Conservation (phyloP, 805 yeast genomes). For the Saccharomycopsis lassenensis region DNA sequence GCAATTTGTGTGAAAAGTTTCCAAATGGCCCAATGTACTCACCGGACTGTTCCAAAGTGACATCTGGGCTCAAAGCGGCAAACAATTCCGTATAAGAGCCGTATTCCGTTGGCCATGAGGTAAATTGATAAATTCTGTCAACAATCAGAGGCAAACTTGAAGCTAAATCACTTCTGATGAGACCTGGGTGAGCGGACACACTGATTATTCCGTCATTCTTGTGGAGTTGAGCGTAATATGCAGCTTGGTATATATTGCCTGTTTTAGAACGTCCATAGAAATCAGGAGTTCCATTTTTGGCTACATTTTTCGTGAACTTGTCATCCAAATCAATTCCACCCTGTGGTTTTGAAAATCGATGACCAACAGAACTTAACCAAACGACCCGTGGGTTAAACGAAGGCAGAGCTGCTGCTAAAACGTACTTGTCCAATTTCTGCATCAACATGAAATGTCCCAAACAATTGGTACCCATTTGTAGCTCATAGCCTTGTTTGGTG, state of each 20-base stretch:
- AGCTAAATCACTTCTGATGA: constrained; percentile 24
- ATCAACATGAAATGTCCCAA: constrained; percentile 30
- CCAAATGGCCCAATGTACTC: constrained; percentile 29
- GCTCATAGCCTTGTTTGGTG: constrained; percentile 27
- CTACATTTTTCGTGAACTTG: too few relatives aligned
- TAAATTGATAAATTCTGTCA: constrained; percentile 18
- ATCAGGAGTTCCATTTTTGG: too few relatives aligned
- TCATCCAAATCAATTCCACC: constrained; percentile 27
- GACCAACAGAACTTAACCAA: constrained; percentile 30
- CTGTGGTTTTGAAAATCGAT: constrained; percentile 22
- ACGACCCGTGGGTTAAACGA: constrained; percentile 25
- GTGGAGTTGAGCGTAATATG: constrained; percentile 26
- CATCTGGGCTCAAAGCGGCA: constrained; percentile 27
- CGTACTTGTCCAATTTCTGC: constrained; percentile 27
- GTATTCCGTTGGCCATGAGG: too few relatives aligned
- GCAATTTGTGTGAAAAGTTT: constrained; percentile 22
- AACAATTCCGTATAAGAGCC: constrained; percentile 31
- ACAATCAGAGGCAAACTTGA: constrained; percentile 24
- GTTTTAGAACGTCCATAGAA: constrained; percentile 33
- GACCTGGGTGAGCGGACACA: constrained; percentile 29
- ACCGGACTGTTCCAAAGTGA: constrained; percentile 23
- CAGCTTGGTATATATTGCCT: constrained; percentile 26
- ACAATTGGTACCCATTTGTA: constrained; percentile 28
- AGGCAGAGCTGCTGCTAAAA: constrained; percentile 24
- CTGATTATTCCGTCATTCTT: constrained; percentile 25